Conservation (phyloP, 352 stramenopile genomes). For the Globisporangium nodosum region DNA sequence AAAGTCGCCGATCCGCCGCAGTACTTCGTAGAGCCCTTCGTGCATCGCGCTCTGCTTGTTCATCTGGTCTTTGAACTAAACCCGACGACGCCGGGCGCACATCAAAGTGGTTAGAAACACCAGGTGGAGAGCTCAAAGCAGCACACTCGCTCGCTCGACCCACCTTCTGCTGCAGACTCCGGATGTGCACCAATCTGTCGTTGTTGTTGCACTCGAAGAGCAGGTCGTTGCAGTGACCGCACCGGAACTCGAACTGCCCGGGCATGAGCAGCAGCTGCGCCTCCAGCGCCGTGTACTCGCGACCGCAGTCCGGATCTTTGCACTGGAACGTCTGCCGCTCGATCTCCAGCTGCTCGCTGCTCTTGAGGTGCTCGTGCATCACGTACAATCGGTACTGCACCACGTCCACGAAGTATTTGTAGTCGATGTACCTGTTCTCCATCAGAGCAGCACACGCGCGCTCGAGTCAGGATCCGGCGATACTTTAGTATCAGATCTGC, state of each 20-base stretch:
- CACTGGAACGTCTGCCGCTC: slow-evolving; percentile 85
- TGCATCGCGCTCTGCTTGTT: slow-evolving; percentile 82
- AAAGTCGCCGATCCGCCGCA: slow-evolving; percentile 75
- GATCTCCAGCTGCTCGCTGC: slow-evolving; percentile 83
- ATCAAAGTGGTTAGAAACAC: too few relatives aligned
- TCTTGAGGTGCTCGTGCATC: slow-evolving; percentile 84
- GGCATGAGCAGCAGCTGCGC: slow-evolving; percentile 78
- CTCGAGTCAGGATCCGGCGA: background rate
- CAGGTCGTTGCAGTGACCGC: slow-evolving; percentile 80
- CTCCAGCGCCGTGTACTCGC: slow-evolving; percentile 84
- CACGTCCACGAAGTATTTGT: slow-evolving; percentile 90
- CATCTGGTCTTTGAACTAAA: slow-evolving; percentile 84
- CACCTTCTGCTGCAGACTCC: slow-evolving; percentile 76
- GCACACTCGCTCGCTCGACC: background rate
- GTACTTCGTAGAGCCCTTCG: slow-evolving; percentile 82
- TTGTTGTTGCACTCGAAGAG: slow-evolving; percentile 89
- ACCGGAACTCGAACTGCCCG: slow-evolving; percentile 80
- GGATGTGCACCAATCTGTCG: slow-evolving; percentile 64
- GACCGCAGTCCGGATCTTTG: slow-evolving; percentile 77
- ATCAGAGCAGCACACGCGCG: background rate
- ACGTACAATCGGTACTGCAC: slow-evolving; percentile 85
- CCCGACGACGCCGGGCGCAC: background rate
- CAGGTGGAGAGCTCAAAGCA: background rate
- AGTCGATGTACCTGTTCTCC: slow-evolving; percentile 77
- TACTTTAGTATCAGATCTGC: background rate